Conservation (phyloP, 2,329 filamentous ascomycete genomes). For the Pseudocercospora pini-densiflorae region DNA sequence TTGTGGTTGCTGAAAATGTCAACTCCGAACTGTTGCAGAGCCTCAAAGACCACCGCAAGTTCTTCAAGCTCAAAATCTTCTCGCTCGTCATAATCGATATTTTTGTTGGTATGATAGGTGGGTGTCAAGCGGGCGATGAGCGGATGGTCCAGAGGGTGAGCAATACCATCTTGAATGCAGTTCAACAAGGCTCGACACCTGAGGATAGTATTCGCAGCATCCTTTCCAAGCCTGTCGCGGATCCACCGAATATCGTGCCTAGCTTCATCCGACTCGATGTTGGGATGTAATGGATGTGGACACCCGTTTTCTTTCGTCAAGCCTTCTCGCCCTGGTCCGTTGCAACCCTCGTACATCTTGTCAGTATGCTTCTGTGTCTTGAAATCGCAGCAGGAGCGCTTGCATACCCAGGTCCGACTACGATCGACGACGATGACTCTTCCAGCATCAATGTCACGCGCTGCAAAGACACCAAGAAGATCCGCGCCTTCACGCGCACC, state of each 20-base stretch:
- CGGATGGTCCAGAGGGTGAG: conserved; percentile 35
- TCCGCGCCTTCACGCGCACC: conserved; percentile 25
- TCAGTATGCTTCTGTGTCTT: neutral
- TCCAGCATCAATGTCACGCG: conserved; percentile 24
- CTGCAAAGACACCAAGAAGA: conserved; percentile 36
- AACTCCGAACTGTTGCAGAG: conserved; percentile 79
- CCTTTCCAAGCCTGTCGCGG: conserved; percentile 19
- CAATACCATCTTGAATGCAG: conserved; percentile 21
- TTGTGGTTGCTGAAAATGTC: conserved; percentile 66
- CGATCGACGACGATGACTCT: conserved; percentile 30
- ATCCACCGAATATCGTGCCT: conserved; percentile 33
- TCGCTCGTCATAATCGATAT: conserved; percentile 64
- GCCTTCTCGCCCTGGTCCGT: conserved; percentile 24
- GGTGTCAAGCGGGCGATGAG: conserved; percentile 35
- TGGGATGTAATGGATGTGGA: conserved; percentile 30
- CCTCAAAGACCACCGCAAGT: conserved; percentile 46
- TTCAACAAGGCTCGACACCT: conserved; percentile 29
- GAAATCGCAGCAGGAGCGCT: neutral
- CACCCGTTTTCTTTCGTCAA: conserved; percentile 29
- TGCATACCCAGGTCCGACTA: conserved; percentile 35
- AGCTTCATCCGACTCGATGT: conserved; percentile 24
- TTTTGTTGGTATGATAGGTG: conserved; percentile 27
- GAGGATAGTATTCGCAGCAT: conserved; percentile 24
- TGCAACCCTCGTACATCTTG: conserved; percentile 23
- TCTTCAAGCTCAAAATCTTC: conserved; percentile 40